Evolutionary conservation across 345 rosid genomes (phyloP), one percentile per base, ranked within the genome.

Genomic region (Ceriops zippeliana): DNA sequence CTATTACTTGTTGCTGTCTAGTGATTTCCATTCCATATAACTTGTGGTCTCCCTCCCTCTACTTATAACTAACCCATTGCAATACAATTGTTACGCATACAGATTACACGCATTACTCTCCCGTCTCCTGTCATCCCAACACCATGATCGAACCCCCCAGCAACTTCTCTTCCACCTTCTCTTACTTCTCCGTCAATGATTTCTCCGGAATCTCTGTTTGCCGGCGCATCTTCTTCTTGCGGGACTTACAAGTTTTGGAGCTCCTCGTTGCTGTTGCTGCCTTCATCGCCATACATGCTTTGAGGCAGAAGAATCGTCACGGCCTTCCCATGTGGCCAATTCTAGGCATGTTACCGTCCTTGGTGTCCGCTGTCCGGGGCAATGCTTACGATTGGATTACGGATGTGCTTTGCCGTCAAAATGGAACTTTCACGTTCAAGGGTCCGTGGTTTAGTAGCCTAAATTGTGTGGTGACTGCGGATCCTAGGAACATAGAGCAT

Each of bases 341-440:
- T 42, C 82, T 95, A 0, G 99, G 99, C 8, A 95, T 95, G 99
- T 75, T 89, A n/a, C 99, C 97, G 0, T 89, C 99, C 31, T 35
- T 95, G 68, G 51, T 86, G 58, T 57, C 35, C 0, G 93, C 81
- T 1, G 63, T 89, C 30, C 80, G 68, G 20, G 42, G 71, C 28
- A 78, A 89, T 86, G 31, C 84, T 56, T 95, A 91, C 73, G 96
- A 95, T 66, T 90, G 87, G 96, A 24, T 95, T 49, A 78, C 97
- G 0, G 82, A 68, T 26, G 78, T 88, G 4, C 81, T 95, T 24
- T 69, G 83, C 81, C 77, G 62, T 1, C 88, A 74, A 66, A 90
- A 87, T 38, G 93, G 99, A 3, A 95, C 97, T 51, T 95, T 95
- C 62, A 70, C 49, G 17, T 95, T 95, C 80, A 78, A 37, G 68